A percentile compares a stretch with the other conserved stretches of the same genome.
Evolutionary conservation across 1,284 basidiomycete species (phyloP).

Genomic region (Ganoderma boninense): DNA sequence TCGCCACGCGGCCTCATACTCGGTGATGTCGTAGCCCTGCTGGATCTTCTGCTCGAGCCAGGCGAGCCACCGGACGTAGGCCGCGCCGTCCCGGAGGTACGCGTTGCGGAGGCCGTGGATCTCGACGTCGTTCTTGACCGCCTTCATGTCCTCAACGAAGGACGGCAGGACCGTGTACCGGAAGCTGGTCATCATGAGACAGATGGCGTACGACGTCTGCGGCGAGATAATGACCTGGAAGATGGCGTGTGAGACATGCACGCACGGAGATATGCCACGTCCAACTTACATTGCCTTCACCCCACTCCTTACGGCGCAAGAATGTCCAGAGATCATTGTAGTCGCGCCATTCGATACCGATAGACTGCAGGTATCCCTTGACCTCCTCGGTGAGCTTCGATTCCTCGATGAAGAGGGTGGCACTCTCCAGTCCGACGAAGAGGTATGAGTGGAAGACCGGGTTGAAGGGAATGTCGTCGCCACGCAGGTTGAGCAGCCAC

Average conservation of each 20-base stretch:
- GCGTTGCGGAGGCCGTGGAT: slow-evolving; percentile 85
- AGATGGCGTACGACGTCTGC: slow-evolving; percentile 81
- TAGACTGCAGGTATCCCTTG: slow-evolving; percentile 62
- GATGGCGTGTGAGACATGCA: slow-evolving; percentile 7
- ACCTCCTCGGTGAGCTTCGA: slow-evolving; percentile 66
- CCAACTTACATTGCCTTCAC: slow-evolving; percentile 69
- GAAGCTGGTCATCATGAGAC: slow-evolving; percentile 80
- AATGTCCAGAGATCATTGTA: slow-evolving; percentile 89
- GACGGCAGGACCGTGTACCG: slow-evolving; percentile 76
- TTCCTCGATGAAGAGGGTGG: slow-evolving; percentile 76
- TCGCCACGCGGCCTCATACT: slow-evolving; percentile 90
- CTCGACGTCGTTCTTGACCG: slow-evolving; percentile 89
- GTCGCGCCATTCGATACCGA: slow-evolving; percentile 66
- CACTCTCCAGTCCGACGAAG: slow-evolving; percentile 68
- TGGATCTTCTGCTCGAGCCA: slow-evolving; percentile 89
- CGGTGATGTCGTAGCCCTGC: slow-evolving; percentile 84
- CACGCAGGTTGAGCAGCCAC: slow-evolving; percentile 86
- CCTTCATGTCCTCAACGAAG: slow-evolving; percentile 82
- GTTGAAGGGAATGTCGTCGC: slow-evolving; percentile 87
- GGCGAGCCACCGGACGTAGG: slow-evolving; percentile 81
- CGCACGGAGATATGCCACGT: no score
- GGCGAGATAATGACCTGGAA: slow-evolving; percentile 69
- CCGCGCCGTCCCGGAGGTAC: slow-evolving; percentile 91
- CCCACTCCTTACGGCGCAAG: slow-evolving; percentile 77
- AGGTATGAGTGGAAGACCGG: slow-evolving; percentile 90